phyloP scores from a whole-genome alignment of 179 eudicot species.

The Monotropa hypopitys region DNA sequence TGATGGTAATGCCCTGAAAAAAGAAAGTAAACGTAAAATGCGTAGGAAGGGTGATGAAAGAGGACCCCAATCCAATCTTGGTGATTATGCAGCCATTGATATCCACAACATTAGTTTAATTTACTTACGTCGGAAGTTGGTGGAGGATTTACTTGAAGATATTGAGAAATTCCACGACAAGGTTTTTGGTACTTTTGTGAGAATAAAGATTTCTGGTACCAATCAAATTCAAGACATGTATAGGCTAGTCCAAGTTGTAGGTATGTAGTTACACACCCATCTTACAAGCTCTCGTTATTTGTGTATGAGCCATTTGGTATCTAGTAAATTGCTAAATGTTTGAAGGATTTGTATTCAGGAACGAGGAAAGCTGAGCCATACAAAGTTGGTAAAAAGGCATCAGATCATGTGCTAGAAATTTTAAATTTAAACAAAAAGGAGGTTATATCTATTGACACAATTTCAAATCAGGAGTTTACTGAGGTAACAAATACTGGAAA shows the following conservation, averaged over 20 bases:
- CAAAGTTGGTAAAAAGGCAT: slow-evolving; percentile 73
- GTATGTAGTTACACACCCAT: slow-evolving; percentile 22
- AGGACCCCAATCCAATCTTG: slow-evolving; percentile 74
- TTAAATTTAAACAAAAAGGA: slow-evolving; percentile 85
- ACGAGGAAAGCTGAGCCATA: slow-evolving; percentile 69
- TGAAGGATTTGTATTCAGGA: slow-evolving; percentile 37
- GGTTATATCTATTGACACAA: slow-evolving; percentile 56
- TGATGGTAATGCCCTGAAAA: slow-evolving; percentile 44
- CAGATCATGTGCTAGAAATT: slow-evolving; percentile 76
- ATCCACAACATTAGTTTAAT: slow-evolving; percentile 79
- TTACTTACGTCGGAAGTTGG: slow-evolving; percentile 67
- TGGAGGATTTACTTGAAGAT: slow-evolving; percentile 84
- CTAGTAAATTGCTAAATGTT: slow-evolving; percentile 9
- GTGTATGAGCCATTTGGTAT: slow-evolving; percentile 1
- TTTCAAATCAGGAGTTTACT: slow-evolving; percentile 92
- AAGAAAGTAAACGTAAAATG: slow-evolving; percentile 45
- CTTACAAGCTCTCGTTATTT: neutral
- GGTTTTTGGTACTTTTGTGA: slow-evolving; percentile 80
- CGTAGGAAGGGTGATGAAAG: slow-evolving; percentile 51
- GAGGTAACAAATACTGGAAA: slow-evolving; percentile 45
- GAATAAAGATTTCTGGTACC: slow-evolving; percentile 85
- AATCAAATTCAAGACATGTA: slow-evolving; percentile 78
- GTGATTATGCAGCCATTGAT: slow-evolving; percentile 97
- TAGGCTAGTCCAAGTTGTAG: slow-evolving; percentile 92
- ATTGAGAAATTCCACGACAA: slow-evolving; percentile 54